Percentiles rank a stretch among this genome's conserved stretches.
phyloP scores from a whole-genome alignment of 768 basidiomycete genomes.

The Boletus tylopilopsis region DNA sequence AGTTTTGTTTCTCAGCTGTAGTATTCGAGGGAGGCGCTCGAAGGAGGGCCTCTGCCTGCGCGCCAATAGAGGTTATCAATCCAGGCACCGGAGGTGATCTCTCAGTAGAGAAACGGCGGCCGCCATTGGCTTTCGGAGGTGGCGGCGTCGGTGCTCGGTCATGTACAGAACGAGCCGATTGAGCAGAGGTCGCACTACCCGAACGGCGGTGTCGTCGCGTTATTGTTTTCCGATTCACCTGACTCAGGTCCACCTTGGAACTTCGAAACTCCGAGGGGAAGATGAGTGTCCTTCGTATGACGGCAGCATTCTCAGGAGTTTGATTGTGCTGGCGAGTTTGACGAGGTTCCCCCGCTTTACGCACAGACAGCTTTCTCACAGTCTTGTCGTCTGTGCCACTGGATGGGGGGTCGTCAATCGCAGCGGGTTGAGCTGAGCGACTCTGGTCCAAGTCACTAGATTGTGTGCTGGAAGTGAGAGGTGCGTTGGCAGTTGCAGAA shows the following conservation, averaged over 20 bases:
- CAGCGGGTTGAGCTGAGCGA: constrained; percentile 18
- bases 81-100: constrained; percentile 68
- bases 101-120: constrained; percentile 64
- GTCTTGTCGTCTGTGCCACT: constrained; percentile 22
- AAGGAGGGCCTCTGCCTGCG: constrained; percentile 37
- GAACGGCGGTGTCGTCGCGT: constrained; percentile 51
- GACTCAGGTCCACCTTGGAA: constrained; percentile 54
- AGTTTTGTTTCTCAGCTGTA: constrained; percentile 61
- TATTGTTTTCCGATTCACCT: constrained; percentile 53
- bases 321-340: constrained; percentile 31
- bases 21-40: constrained; percentile 38
- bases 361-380: constrained; percentile 27
- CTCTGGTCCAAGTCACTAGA: constrained; percentile 10
- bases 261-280: constrained; percentile 65
- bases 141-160: constrained; percentile 87
- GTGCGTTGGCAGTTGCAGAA: constrained; percentile 4
- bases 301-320: constrained; percentile 38
- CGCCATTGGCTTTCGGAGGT: constrained; percentile 54
- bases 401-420: constrained; percentile 31
- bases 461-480: constrained; percentile 24
- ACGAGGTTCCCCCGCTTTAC: constrained; percentile 21
- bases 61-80: constrained; percentile 48
- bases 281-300: constrained; percentile 78
- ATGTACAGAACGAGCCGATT: constrained; percentile 70
- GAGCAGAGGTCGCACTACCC: constrained; percentile 52